Percentiles rank a stretch among this genome's conserved stretches.
These are phyloP conservation scores for Barnettozyma californica DNA, from an alignment of 805 yeast species.

Conservation along the genomic window DNA sequence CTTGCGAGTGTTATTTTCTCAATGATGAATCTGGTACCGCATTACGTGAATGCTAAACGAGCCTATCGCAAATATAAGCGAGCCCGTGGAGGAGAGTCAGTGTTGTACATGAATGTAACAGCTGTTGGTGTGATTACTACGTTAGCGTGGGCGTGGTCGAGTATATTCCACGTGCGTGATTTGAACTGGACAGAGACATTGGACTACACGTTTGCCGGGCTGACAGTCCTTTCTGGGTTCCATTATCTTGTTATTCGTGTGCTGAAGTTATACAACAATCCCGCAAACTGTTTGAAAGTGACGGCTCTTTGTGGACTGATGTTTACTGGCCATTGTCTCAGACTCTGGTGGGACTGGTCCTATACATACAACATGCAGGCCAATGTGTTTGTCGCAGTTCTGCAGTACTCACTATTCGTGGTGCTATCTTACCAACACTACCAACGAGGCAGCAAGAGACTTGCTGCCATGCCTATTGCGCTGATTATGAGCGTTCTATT, in stretches of 20 bases:
- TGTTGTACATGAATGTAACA: slow-evolving; percentile 32
- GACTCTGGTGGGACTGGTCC: slow-evolving; percentile 72
- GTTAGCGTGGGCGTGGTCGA: slow-evolving; percentile 84
- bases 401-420: slow-evolving; percentile 53
- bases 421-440: slow-evolving; percentile 29
- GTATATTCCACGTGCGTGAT: slow-evolving; percentile 87
- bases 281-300: slow-evolving; percentile 33
- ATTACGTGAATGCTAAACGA: slow-evolving; percentile 41
- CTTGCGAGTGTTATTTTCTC: slow-evolving; percentile 76
- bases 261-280: slow-evolving; percentile 46
- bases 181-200: slow-evolving; percentile 70
- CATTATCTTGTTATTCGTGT: slow-evolving; percentile 61
- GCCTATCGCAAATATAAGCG: slow-evolving; percentile 16
- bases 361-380: slow-evolving; percentile 94
- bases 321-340: slow-evolving; percentile 58
- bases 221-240: slow-evolving; percentile 76
- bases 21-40: slow-evolving; percentile 63
- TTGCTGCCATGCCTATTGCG: slow-evolving; percentile 42
- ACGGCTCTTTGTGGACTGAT: slow-evolving; percentile 40
- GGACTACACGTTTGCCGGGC: slow-evolving; percentile 92
- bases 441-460: slow-evolving; percentile 10
- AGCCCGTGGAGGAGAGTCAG: slow-evolving; percentile 1
- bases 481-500: slow-evolving; percentile 48
- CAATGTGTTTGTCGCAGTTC: slow-evolving; percentile 70
- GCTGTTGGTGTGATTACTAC: slow-evolving; percentile 59